Percentiles rank a stretch among this genome's conserved stretches.
Evolutionary conservation across 306 rosid genomes (phyloP).

Genomic region (Herpetospermum pedunculosum): DNA sequence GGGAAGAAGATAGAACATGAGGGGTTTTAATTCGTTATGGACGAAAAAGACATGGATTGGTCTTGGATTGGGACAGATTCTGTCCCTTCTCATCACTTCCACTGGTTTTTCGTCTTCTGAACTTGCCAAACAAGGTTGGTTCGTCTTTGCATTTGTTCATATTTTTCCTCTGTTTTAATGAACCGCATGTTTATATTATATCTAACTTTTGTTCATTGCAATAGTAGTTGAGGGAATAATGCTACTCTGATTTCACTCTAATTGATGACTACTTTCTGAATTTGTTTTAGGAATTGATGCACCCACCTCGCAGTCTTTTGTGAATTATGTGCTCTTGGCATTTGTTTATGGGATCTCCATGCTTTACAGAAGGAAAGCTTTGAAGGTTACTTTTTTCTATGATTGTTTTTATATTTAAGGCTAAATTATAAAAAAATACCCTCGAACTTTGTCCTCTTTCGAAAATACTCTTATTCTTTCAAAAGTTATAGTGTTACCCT

Average conservation of each 20-base stretch:
- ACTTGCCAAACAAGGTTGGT: conserved; percentile 4
- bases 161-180: background rate
- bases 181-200: background rate
- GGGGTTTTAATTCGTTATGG: background rate
- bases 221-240: background rate
- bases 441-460: too few relatives aligned
- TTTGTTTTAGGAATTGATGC: conserved; percentile 52
- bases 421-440: too few relatives aligned
- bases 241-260: background rate
- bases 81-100: conserved; percentile 12
- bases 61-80: conserved; percentile 11
- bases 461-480: too few relatives aligned
- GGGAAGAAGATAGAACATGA: background rate
- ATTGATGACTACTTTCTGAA: background rate
- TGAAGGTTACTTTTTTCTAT: conserved; percentile 41
- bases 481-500: too few relatives aligned
- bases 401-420: background rate
- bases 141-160: background rate
- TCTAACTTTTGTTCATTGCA: background rate
- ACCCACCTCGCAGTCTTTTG: conserved; percentile 83
- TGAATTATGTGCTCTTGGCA: conserved; percentile 71
- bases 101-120: conserved; percentile 4
- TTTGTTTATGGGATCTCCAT: conserved; percentile 51
- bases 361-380: conserved; percentile 40
- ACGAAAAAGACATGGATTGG: conserved; percentile 8